These are phyloP conservation scores for Calendula officinalis DNA, from an alignment of 129 eudicot species.

Conservation along the genomic window DNA sequence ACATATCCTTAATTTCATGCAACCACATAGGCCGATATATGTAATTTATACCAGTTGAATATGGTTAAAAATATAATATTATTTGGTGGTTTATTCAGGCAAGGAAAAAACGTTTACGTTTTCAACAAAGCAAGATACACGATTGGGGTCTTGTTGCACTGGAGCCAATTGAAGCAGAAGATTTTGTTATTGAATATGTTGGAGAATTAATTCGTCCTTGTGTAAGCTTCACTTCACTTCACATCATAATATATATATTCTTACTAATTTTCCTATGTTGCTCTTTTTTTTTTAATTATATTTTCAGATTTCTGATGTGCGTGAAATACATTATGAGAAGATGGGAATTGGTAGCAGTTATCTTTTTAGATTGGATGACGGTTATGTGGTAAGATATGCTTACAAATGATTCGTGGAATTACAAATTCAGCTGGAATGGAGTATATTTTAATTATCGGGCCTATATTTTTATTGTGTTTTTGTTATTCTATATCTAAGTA, in stretches of 20 bases:
- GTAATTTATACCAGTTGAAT: constrained; percentile 1
- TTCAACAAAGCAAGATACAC: constrained; percentile 94
- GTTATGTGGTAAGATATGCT: constrained; percentile 79
- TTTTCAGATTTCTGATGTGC: constrained; percentile 87
- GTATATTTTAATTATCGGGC: too few species aligned
- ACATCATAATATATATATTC: neutral
- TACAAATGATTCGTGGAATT: constrained; percentile 13
- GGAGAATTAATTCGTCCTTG: constrained; percentile 92
- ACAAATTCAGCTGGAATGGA: neutral
- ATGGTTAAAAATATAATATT: neutral
- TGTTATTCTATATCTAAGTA: neutral
- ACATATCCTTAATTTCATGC: too few species aligned
- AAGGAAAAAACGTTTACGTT: constrained; percentile 86
- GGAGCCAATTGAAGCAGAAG: constrained; percentile 97
- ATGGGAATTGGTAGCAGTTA: constrained; percentile 99
- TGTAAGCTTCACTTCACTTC: constrained; percentile 43
- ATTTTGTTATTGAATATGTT: constrained; percentile 96
- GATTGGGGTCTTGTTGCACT: constrained; percentile 98
- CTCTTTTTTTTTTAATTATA: neutral
- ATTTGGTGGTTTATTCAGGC: constrained; percentile 49
- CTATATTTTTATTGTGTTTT: neutral
- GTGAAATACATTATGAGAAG: constrained; percentile 87
- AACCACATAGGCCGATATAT: too few species aligned
- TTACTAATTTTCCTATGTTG: constrained; percentile 8
- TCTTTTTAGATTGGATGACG: constrained; percentile 95